These are phyloP conservation scores for Rhizoclosmatium sp. DNA, from an alignment of 192 early-diverging fungal genomes.

Conservation along the genomic window DNA sequence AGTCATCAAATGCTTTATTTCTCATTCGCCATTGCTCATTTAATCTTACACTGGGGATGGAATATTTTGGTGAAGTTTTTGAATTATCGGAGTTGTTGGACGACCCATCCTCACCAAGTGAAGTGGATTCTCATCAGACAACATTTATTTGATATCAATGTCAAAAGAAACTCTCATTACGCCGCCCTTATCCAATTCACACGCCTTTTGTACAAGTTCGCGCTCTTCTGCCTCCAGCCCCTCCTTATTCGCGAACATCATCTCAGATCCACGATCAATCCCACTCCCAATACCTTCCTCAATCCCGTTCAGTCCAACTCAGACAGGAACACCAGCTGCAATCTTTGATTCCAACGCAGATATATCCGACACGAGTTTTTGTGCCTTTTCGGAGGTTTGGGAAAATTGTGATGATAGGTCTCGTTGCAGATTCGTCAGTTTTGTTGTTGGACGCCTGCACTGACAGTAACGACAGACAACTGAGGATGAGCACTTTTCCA, in stretches of 20 bases:
- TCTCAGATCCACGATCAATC: slow-evolving; percentile 11
- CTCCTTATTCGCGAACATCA: slow-evolving; percentile 7
- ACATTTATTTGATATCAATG: too few species aligned
- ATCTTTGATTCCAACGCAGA: too few species aligned
- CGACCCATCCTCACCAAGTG: too few species aligned
- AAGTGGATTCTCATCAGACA: too few species aligned
- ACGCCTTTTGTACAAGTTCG: neutral
- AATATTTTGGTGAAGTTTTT: too few species aligned
- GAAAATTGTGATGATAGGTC: neutral
- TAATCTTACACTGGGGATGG: too few species aligned
- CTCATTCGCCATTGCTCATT: too few species aligned
- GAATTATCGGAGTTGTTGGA: too few species aligned
- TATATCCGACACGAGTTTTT: neutral
- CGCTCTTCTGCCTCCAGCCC: slow-evolving; percentile 2
- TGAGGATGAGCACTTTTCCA: neutral
- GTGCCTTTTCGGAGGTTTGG: neutral
- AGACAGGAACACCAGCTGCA: neutral
- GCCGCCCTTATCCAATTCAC: neutral
- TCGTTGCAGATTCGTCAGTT: neutral
- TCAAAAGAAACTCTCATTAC: too few species aligned
- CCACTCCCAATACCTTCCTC: slow-evolving; percentile 25
- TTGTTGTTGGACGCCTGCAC: neutral
- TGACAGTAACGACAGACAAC: neutral
- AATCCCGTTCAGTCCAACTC: neutral
- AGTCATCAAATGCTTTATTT: too few species aligned